phyloP scores from a whole-genome alignment of 257 asterid species.

The Haberlea rhodopensis region DNA sequence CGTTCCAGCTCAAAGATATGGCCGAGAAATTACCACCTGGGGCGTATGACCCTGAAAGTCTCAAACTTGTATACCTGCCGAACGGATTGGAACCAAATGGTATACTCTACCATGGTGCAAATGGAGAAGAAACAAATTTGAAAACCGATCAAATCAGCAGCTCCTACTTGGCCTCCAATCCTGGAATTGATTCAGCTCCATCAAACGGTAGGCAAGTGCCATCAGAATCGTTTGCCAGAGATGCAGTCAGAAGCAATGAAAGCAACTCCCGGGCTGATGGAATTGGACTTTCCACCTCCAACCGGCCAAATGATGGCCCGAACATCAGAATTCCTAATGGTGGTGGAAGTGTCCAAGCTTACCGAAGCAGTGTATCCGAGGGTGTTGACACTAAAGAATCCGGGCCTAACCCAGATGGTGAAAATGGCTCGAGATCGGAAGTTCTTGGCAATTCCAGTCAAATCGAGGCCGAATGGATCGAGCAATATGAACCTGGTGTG shows the following conservation, averaged over 20 bases:
- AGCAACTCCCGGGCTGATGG: background rate
- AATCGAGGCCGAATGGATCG: constrained; percentile 88
- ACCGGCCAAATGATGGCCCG: constrained; percentile 37
- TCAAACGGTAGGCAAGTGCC: background rate
- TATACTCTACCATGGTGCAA: constrained; percentile 24
- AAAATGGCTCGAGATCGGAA: constrained; percentile 36
- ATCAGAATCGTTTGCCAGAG: background rate
- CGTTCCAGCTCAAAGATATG: constrained; percentile 84
- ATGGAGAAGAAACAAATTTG: constrained; percentile 58
- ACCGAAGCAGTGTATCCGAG: constrained; percentile 46
- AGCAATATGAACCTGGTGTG: constrained; percentile 56
- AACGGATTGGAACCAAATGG: constrained; percentile 69
- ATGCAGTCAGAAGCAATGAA: background rate
- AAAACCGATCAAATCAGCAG: constrained; percentile 39
- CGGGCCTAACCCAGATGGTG: constrained; percentile 41
- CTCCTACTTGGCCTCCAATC: constrained; percentile 18
- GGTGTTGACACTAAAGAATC: constrained; percentile 41
- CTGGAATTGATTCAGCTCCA: too few species aligned
- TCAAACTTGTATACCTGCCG: constrained; percentile 55
- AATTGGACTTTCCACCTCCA: constrained; percentile 22
- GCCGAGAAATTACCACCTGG: constrained; percentile 94
- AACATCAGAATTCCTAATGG: constrained; percentile 52
- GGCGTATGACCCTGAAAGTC: constrained; percentile 65
- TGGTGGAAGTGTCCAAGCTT: constrained; percentile 39
- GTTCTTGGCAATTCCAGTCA: constrained; percentile 39